These are phyloP conservation scores for Trypanosomatidae sp. DNA, from an alignment of 208 protist species.

Conservation along the genomic window DNA sequence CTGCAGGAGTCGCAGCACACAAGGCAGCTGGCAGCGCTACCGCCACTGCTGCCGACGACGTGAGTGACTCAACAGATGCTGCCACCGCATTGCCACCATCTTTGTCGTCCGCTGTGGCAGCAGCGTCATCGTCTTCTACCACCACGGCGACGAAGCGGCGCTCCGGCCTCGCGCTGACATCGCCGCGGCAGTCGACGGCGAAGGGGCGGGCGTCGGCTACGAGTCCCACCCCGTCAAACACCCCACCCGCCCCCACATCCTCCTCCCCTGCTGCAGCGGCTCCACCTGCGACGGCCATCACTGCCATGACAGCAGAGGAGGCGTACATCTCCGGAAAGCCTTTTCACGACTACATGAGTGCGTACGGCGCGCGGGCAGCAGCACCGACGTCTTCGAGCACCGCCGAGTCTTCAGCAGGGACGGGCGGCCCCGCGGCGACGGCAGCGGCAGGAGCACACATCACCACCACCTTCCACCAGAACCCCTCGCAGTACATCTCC, in stretches of 20 bases:
- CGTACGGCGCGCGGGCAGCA: neutral
- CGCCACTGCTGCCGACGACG: neutral
- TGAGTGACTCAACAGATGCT: neutral
- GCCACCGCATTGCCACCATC: neutral
- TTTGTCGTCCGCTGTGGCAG: neutral
- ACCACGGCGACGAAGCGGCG: too few species aligned
- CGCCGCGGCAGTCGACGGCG: neutral
- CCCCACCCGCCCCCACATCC: too few species aligned
- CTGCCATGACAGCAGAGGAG: constrained; percentile 35
- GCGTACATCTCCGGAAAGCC: constrained; percentile 43
- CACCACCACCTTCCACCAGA: constrained; percentile 38
- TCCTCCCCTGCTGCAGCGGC: too few species aligned
- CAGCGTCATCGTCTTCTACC: too few species aligned
- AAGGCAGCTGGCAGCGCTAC: neutral
- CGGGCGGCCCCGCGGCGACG: neutral
- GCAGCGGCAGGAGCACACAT: constrained; percentile 17
- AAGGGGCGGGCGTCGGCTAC: neutral
- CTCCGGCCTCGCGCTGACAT: neutral
- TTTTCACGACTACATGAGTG: constrained; percentile 37
- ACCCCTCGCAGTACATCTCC: constrained; percentile 65
- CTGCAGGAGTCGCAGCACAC: too few species aligned
- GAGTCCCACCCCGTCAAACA: neutral
- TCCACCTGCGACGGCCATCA: too few species aligned
- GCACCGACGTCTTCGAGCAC: neutral
- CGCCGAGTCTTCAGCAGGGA: too few species aligned